Conservation (phyloP, 495 filamentous ascomycete species). For the Bacidia rubella region DNA sequence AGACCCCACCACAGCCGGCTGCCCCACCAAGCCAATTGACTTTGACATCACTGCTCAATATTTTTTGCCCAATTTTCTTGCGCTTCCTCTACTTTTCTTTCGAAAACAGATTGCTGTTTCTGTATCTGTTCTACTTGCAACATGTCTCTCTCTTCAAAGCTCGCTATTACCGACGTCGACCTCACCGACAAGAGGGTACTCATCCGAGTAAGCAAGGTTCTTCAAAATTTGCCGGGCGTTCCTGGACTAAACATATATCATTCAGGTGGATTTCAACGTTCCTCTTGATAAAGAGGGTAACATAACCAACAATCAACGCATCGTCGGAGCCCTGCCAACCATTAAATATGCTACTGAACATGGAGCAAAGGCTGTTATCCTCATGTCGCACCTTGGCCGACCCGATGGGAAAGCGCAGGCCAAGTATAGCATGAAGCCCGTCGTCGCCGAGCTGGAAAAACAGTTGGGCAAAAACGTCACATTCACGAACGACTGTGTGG, state of each 20-base stretch:
- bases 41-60: background rate
- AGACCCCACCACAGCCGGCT: background rate
- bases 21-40: constrained; percentile 4
- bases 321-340: constrained; percentile 90
- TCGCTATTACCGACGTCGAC: constrained; percentile 89
- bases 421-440: constrained; percentile 90
- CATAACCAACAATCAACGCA: constrained; percentile 97
- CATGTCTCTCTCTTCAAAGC: constrained; percentile 98
- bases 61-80: no score
- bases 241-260: background rate
- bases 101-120: background rate
- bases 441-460: constrained; percentile 85
- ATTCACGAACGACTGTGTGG: constrained; percentile 86
- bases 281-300: constrained; percentile 82
- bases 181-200: constrained; percentile 96
- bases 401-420: constrained; percentile 78
- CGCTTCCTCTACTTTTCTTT: no score
- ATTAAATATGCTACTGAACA: constrained; percentile 96
- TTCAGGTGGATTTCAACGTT: constrained; percentile 98
- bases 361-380: constrained; percentile 84
- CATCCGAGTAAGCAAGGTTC: constrained; percentile 60
- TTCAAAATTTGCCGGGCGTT: constrained; percentile 1
- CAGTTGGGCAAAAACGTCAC: constrained; percentile 67
- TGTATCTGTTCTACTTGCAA: constrained; percentile 18
- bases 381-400: constrained; percentile 98